phyloP scores from a whole-genome alignment of 768 basidiomycete genomes.

The Pisolithus marmoratus region DNA sequence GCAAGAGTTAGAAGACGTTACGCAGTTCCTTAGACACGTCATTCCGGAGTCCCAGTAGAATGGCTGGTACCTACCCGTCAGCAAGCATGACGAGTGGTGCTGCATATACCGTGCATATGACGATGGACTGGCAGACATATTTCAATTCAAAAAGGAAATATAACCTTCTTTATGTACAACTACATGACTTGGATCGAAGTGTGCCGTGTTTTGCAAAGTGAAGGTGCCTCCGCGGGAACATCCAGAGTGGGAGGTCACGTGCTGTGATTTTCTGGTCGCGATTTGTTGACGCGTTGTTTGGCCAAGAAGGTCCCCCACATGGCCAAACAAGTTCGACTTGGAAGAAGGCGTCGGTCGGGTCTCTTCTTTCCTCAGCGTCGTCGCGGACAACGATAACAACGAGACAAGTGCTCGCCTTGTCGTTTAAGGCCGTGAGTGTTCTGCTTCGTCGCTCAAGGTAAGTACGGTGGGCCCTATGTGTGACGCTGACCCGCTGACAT shows the following conservation, averaged over 20 bases:
- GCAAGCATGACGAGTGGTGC: too few species aligned
- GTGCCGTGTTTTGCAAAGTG: too few species aligned
- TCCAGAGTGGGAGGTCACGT: slow-evolving; percentile 13
- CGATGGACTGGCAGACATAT: too few species aligned
- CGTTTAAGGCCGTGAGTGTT: slow-evolving; percentile 21
- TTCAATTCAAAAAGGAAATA: too few species aligned
- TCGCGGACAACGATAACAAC: slow-evolving; percentile 13
- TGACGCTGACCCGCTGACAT: not conserved
- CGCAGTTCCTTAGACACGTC: slow-evolving; percentile 13
- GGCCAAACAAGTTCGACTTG: slow-evolving; percentile 31
- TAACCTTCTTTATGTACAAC: too few species aligned
- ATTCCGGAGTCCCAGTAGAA: slow-evolving; percentile 4
- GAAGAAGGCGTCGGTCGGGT: not conserved
- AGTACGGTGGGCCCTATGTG: not conserved
- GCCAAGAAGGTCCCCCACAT: slow-evolving; percentile 14
- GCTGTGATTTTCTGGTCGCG: slow-evolving; percentile 11
- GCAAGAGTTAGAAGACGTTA: slow-evolving; percentile 13
- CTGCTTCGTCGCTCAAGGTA: slow-evolving; percentile 18
- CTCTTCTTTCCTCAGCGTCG: slow-evolving; percentile 15
- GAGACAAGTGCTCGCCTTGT: slow-evolving; percentile 18
- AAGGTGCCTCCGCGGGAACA: too few species aligned
- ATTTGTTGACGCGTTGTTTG: slow-evolving; percentile 31
- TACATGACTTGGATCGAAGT: too few species aligned
- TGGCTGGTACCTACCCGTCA: too few species aligned
- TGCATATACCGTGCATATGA: too few species aligned